A percentile compares a stretch with the other conserved stretches of the same genome.
phyloP scores from a whole-genome alignment of 2,329 filamentous ascomycete genomes.

The Exophiala lecanii-corni region DNA sequence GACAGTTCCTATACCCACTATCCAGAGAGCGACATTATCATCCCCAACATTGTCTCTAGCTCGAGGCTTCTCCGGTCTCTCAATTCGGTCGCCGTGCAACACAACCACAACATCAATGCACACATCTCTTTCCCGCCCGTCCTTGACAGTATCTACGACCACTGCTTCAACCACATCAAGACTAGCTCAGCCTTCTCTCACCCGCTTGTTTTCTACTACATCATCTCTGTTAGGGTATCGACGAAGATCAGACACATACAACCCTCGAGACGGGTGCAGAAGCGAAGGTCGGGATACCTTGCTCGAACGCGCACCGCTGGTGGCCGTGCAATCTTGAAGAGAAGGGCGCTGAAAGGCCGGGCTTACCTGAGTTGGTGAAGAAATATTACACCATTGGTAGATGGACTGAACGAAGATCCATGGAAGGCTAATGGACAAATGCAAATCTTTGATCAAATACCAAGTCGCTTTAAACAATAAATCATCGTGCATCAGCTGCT shows the following conservation, averaged over 20 bases:
- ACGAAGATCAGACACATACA: constrained; percentile 49
- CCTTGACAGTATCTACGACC: neutral
- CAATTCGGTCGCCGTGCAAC: constrained; percentile 4
- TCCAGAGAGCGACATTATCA: constrained; percentile 2
- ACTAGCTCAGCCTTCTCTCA: constrained; percentile 20
- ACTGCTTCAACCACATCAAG: neutral
- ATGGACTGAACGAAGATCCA: too few species aligned
- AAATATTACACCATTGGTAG: too few species aligned
- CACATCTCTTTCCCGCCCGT: constrained; percentile 4
- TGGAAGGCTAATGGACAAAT: too few species aligned
- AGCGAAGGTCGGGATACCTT: constrained; percentile 59
- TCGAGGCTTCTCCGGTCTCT: constrained; percentile 18
- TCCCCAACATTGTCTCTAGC: constrained; percentile 10
- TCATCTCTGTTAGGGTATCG: constrained; percentile 41
- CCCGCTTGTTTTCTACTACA: constrained; percentile 41
- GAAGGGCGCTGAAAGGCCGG: constrained; percentile 52
- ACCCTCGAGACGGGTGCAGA: constrained; percentile 57
- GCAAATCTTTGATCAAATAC: too few species aligned
- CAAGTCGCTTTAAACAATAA: too few species aligned
- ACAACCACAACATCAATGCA: constrained; percentile 4
- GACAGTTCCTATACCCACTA: constrained; percentile 1
- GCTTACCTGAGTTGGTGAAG: constrained; percentile 49
- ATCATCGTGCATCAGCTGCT: too few species aligned
- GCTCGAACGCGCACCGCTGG: constrained; percentile 48
- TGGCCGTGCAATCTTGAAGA: constrained; percentile 51